Evolutionary conservation across 768 basidiomycete species (phyloP).

Genomic region (Mycena latifolia): DNA sequence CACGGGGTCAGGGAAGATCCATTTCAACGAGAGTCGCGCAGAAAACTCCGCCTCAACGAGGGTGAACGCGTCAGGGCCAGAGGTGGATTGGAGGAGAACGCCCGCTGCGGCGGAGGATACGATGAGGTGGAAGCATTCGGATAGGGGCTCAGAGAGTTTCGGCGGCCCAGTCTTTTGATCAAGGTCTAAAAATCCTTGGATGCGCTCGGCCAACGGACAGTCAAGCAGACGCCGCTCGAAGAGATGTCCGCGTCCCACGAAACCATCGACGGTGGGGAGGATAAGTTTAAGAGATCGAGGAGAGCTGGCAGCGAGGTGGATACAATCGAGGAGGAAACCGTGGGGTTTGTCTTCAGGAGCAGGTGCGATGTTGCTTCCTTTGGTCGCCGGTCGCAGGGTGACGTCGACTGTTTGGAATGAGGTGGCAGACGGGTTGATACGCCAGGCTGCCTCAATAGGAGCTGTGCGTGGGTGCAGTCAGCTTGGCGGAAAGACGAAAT

Average conservation of each 20-base stretch:
- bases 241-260: conserved; percentile 16
- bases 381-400: neutral
- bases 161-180: neutral
- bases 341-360: neutral
- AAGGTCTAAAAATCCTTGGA: conserved; percentile 18
- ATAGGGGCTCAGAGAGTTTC: neutral
- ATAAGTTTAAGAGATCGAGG: conserved; percentile 19
- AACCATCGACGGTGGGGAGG: conserved; percentile 13
- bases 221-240: conserved; percentile 24
- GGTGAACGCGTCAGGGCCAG: neutral
- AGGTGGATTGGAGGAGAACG: conserved; percentile 5
- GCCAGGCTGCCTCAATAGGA: conserved; percentile 18
- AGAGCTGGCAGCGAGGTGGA: neutral
- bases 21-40: conserved; percentile 16
- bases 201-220: conserved; percentile 7
- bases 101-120: conserved; percentile 13
- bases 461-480: neutral
- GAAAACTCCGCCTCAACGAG: conserved; percentile 18
- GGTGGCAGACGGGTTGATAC: neutral
- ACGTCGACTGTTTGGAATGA: conserved; percentile 26
- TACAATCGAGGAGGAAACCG: conserved; percentile 9
- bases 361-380: neutral
- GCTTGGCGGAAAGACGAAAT: too few species aligned
- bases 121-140: neutral
- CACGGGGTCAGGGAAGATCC: conserved; percentile 4